Evolutionary conservation across 2,329 filamentous ascomycete species (phyloP), one percentile per base, ranked within the genome.

Genomic region (Phyllosticta citrichinensis): DNA sequence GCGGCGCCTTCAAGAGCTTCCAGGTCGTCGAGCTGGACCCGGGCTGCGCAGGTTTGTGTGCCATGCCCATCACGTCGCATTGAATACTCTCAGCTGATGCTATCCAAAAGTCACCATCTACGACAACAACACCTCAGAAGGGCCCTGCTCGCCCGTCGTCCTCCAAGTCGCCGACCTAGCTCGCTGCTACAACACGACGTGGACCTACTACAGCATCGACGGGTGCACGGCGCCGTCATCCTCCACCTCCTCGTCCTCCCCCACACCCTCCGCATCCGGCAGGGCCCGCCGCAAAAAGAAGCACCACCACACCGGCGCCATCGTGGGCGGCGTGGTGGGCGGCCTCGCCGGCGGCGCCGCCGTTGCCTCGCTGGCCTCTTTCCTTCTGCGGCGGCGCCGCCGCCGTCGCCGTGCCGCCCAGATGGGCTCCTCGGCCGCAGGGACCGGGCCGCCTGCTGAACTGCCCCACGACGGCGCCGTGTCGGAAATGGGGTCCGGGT

Each of bases 201-300:
- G 33, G 35, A 20, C 47, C 20, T 52, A 61, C 53, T 61, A 61
- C 47, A 61, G 58, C 58, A 61, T 61, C 54, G 58, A 61, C 27
- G 30, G 20, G 3, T 61, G 58, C 10, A 77, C 65, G 52, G 83
- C 73, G 4, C 12, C 35, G 5, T 56, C 55, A 4, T 56, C 55
- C 2, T 12, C 55, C 6, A 24, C 55, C 11, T 50, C 33, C 12
- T 35, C 54, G 6, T 24, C 52, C 14, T 55, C 14, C 24, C 9
- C 17, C 27, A 11, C 5, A 8, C 14, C 17, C 54, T 9, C 2
- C 54, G 11, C 30, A 1, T n/a, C 19, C 27, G 4, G 20, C 20
- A 8, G 12, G 20, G 9, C 17, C 30, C 40, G 30, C 17, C 14
- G 17, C 40, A 47, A 47, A 47, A 47, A 47, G 40, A 47, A 47